Base-by-base conservation (phyloP, 2,329 filamentous ascomycete genomes). In the Neonectria neomacrospora region DNA sequence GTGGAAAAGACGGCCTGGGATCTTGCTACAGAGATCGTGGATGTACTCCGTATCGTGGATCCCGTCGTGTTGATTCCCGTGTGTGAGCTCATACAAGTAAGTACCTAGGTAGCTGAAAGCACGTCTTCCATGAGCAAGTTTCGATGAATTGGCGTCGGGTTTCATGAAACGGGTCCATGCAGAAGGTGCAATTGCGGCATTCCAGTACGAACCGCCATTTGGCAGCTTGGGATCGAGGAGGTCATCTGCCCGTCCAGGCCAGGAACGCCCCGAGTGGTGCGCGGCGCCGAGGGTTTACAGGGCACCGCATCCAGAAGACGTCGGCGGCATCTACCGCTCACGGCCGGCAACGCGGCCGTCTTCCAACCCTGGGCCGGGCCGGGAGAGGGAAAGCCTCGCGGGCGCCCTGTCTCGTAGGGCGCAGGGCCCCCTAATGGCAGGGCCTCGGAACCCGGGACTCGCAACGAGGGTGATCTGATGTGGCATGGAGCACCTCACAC, bases 11-110 rank as follows among this genome's bases (percentile, higher is more conserved):
- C 45, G 52, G 58, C n/a, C 5, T n/a, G 58, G 61, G 64, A 61
- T 63, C 64, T 66, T 66, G 68, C 56, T 67, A 57, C 56, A 66
- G 53, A 68, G 70, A 72, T 72, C 70, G 70, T 71, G 70, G 68
- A 72, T 72, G 34, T 37, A n/a, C n/a, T n/a, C n/a, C n/a, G n/a
- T n/a, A 37, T 37, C 34, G 34, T 70, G 68, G 68, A 72, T 72
- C n/a, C n/a, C 68, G 65, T 67, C 68, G 63, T 67, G 69, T 63
- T 67, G 67, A 65, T 68, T 60, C 61, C 55, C 64, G 54, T 65
- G 63, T 51, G 54, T 55, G 61, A 26, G 23, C 23, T 26, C 23
- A 26, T 26, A 26, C 23, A 26, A 26, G 23, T 6, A 26, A 26
- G 23, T 6, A 26, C 23, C 23, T 26, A 3, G 23, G 6, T 26